Conservation (phyloP, 2,329 filamentous ascomycete species). For the Neoarthrinium moseri region DNA sequence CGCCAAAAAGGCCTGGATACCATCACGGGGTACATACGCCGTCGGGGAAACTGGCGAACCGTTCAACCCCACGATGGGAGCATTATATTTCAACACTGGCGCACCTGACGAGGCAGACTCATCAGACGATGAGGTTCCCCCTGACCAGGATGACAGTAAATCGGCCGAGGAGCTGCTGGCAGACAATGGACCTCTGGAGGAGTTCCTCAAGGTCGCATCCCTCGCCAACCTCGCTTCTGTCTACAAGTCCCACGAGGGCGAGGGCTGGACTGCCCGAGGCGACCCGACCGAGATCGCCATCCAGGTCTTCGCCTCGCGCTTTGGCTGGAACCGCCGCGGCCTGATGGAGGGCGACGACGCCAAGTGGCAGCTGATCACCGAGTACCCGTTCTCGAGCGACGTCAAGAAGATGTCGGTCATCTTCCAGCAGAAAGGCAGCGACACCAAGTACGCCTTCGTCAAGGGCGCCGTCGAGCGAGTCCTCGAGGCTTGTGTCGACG, state of each 20-base stretch:
- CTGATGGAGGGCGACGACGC: constrained; percentile 46
- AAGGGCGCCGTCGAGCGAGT: constrained; percentile 70
- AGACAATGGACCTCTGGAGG: constrained; percentile 42
- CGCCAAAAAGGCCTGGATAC: constrained; percentile 59
- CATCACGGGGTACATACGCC: constrained; percentile 54
- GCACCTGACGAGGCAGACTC: constrained; percentile 31
- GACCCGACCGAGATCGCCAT: constrained; percentile 72
- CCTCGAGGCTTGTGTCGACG: constrained; percentile 54
- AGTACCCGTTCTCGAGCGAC: constrained; percentile 70
- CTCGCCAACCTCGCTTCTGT: constrained; percentile 55
- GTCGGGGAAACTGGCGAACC: constrained; percentile 55
- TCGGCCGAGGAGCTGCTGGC: constrained; percentile 35
- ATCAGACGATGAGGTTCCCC: constrained; percentile 2
- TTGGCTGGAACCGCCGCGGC: constrained; percentile 56
- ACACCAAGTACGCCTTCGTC: constrained; percentile 40
- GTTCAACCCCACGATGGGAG: constrained; percentile 54
- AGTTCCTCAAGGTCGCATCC: constrained; percentile 59
- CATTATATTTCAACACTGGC: constrained; percentile 38
- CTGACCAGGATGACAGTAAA: constrained; percentile 1
- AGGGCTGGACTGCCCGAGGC: constrained; percentile 57
- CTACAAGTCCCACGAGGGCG: constrained; percentile 34
- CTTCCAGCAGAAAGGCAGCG: constrained; percentile 43
- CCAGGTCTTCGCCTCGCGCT: constrained; percentile 68
- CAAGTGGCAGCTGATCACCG: constrained; percentile 56
- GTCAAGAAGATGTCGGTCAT: constrained; percentile 75